phyloP scores from a whole-genome alignment of 1,284 basidiomycete genomes.

The Papiliotrema flavescens region DNA sequence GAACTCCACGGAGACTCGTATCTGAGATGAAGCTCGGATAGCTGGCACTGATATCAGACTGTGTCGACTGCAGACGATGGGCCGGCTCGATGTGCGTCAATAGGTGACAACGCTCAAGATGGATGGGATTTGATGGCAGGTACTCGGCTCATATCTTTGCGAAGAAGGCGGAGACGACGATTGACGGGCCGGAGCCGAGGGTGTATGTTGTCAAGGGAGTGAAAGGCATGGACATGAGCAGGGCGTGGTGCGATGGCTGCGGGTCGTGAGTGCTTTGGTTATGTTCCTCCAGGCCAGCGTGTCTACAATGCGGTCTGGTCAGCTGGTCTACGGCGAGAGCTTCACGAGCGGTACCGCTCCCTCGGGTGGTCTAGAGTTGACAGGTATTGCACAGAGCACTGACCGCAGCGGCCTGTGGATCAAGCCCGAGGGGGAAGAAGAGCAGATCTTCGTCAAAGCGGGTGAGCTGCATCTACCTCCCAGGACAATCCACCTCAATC shows the following conservation, averaged over 20 bases:
- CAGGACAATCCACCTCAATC: not conserved
- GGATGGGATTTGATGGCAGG: conserved; percentile 4
- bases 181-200: conserved; percentile 14
- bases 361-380: no score
- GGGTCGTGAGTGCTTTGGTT: conserved; percentile 11
- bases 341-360: not conserved
- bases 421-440: not conserved
- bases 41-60: conserved; percentile 7
- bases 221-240: conserved; percentile 10
- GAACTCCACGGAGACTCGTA: not conserved
- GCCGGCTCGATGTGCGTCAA: conserved; percentile 12
- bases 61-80: conserved; percentile 17
- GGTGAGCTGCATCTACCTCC: conserved; percentile 4
- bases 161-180: not conserved
- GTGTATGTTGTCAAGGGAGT: conserved; percentile 11
- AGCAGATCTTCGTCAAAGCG: conserved; percentile 12
- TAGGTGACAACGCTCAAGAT: not conserved
- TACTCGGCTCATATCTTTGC: conserved; percentile 16
- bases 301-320: no score
- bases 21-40: not conserved
- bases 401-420: conserved; percentile 10
- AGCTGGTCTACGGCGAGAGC: no score
- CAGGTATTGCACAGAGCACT: no score
- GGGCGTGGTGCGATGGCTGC: conserved; percentile 20
- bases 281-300: no score